These are phyloP conservation scores for Physcomitrellopsis africana DNA, from an alignment of 225 moss, liverwort and hornwort species.

Conservation along the genomic window DNA sequence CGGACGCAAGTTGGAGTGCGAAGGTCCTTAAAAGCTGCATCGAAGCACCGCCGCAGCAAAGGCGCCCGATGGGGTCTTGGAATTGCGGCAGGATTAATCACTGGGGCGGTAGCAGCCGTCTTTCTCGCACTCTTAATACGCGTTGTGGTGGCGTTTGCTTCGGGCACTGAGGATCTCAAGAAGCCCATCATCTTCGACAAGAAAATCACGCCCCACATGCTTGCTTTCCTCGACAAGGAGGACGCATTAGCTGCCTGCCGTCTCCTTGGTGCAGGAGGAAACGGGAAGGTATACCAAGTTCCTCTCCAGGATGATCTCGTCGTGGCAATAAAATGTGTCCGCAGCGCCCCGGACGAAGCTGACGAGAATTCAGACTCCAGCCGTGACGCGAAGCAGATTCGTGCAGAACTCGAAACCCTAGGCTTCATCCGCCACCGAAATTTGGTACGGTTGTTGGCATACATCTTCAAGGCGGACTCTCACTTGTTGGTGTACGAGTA, in stretches of 20 bases:
- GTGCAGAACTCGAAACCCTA: conserved; percentile 78
- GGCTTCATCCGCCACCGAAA: conserved; percentile 81
- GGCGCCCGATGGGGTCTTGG: conserved; percentile 71
- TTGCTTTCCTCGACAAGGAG: conserved; percentile 68
- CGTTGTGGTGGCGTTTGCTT: conserved; percentile 39
- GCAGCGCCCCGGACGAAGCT: conserved; percentile 5
- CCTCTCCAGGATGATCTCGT: conserved; percentile 44
- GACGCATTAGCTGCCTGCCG: conserved; percentile 50
- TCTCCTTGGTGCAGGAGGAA: conserved; percentile 65
- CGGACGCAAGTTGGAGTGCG: conserved; percentile 6
- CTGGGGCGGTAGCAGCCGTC: conserved; percentile 44
- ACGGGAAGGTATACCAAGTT: conserved; percentile 70
- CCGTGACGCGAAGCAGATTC: conserved; percentile 58
- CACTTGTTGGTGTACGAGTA: conserved; percentile 75
- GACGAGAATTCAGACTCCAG: neutral
- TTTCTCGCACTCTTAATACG: conserved; percentile 58
- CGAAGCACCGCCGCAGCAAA: conserved; percentile 31
- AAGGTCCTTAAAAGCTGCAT: conserved; percentile 28
- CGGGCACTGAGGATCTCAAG: conserved; percentile 41
- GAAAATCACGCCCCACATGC: conserved; percentile 67
- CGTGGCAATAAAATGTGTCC: conserved; percentile 73
- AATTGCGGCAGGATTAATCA: conserved; percentile 45
- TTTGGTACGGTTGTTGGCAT: conserved; percentile 66
- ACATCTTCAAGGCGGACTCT: conserved; percentile 56
- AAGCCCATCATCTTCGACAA: conserved; percentile 81